A percentile compares a stretch with the other conserved stretches of the same genome.
Conservation (phyloP, 2,329 filamentous ascomycete genomes). For the Colletotrichum navitas region DNA sequence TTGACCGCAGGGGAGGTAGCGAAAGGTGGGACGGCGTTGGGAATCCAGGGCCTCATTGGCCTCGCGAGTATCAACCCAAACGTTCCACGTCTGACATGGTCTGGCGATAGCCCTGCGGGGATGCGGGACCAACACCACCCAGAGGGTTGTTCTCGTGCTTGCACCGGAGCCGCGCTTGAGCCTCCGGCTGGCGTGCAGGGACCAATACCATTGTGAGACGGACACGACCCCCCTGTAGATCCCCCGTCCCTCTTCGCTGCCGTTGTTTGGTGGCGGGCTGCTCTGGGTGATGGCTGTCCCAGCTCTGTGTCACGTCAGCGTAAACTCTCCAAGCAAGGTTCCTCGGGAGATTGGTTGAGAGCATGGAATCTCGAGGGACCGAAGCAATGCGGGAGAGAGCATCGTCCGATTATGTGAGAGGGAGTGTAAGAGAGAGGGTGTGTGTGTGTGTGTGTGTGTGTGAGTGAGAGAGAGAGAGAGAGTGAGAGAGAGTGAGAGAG, state of each 20-base stretch:
- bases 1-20: constrained; percentile 3
- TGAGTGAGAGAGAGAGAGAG: no score
- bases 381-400: constrained; percentile 1
- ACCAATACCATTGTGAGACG: constrained; percentile 41
- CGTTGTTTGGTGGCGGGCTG: background rate
- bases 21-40: constrained; percentile 34
- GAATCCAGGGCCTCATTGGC: constrained; percentile 33
- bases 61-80: constrained; percentile 35
- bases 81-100: constrained; percentile 36
- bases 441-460: no score
- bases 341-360: constrained; percentile 15
- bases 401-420: no score
- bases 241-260: constrained; percentile 1
- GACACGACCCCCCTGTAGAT: constrained; percentile 31
- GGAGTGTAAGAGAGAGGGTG: no score
- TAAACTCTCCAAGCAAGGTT: constrained; percentile 26
- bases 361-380: background rate
- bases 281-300: constrained; percentile 7
- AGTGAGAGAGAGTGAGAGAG: background rate
- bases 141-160: background rate
- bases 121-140: background rate
- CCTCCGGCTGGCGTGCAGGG: constrained; percentile 39
- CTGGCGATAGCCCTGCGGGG: constrained; percentile 33
- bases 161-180: constrained; percentile 33
- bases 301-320: constrained; percentile 35